Percentiles rank a stretch among this genome's conserved stretches.
phyloP scores from a whole-genome alignment of 2,329 filamentous ascomycete genomes.

The Calonectria leucothoes region DNA sequence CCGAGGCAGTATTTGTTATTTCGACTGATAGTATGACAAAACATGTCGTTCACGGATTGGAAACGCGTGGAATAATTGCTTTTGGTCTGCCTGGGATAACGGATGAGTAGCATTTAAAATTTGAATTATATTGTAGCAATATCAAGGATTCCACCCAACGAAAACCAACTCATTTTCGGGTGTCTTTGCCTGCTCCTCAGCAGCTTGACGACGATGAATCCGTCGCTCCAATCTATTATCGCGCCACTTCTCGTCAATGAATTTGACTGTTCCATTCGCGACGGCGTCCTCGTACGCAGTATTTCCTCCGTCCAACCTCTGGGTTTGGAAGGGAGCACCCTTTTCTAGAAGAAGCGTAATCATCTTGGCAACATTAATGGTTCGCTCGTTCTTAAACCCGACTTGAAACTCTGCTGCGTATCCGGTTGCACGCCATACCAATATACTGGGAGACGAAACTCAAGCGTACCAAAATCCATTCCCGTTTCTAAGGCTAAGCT shows the following conservation, averaged over 20 bases:
- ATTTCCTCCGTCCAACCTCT: neutral
- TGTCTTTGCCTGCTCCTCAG: neutral
- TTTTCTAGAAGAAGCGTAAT: neutral
- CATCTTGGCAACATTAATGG: neutral
- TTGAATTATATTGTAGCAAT: neutral
- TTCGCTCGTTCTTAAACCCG: neutral
- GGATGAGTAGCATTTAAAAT: neutral
- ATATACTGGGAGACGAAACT: no score
- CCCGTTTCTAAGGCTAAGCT: no score
- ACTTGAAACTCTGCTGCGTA: neutral
- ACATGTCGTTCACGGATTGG: slow-evolving; percentile 76
- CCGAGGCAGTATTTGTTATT: slow-evolving; percentile 80
- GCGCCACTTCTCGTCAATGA: neutral
- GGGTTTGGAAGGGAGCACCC: neutral
- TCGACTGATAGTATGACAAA: slow-evolving; percentile 76
- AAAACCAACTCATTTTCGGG: neutral
- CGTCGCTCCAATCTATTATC: neutral
- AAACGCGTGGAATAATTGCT: slow-evolving; percentile 72
- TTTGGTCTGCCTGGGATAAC: slow-evolving; percentile 79
- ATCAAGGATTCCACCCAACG: neutral
- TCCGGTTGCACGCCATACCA: no score
- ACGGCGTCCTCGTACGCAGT: neutral
- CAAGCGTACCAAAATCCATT: no score
- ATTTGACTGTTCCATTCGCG: neutral
- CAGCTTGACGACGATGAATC: neutral